These are phyloP conservation scores for Exophiala xenobiotica DNA, from an alignment of 2,329 filamentous ascomycete species.

Conservation along the genomic window DNA sequence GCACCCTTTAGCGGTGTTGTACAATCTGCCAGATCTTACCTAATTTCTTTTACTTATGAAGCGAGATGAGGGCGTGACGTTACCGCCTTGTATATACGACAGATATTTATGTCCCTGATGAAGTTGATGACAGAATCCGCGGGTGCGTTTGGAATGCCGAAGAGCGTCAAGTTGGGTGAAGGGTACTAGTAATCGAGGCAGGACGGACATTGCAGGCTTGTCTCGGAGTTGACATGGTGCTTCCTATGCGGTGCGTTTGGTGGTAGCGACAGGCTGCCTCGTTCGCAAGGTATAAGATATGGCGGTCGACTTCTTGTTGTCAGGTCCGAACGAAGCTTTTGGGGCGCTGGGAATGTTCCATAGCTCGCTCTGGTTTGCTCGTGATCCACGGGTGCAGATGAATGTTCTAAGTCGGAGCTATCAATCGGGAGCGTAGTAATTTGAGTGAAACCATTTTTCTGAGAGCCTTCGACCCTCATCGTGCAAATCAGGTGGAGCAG, in stretches of 20 bases:
- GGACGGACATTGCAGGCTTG: neutral
- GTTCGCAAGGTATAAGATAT: no score
- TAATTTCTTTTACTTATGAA: conserved; percentile 1
- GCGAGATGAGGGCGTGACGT: conserved; percentile 17
- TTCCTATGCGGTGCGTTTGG: neutral
- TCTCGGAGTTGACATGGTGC: neutral
- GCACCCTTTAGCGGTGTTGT: neutral
- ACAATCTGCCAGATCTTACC: neutral
- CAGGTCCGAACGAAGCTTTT: neutral
- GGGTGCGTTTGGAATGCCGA: conserved; percentile 3
- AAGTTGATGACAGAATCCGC: conserved; percentile 15
- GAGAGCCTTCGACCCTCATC: no score
- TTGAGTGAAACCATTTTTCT: no score
- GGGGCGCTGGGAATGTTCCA: neutral
- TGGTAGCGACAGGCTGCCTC: no score
- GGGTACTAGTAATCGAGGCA: neutral
- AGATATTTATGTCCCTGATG: conserved; percentile 12
- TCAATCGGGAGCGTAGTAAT: no score
- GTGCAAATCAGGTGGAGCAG: no score
- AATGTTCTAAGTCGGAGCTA: no score
- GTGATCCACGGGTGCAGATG: no score
- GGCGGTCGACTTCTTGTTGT: no score
- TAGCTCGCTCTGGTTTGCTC: no score
- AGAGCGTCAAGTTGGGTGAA: neutral
- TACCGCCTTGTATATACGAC: conserved; percentile 22